These are phyloP conservation scores for Lagenaria siceraria DNA, from an alignment of 306 rosid genomes.

Conservation along the genomic window DNA sequence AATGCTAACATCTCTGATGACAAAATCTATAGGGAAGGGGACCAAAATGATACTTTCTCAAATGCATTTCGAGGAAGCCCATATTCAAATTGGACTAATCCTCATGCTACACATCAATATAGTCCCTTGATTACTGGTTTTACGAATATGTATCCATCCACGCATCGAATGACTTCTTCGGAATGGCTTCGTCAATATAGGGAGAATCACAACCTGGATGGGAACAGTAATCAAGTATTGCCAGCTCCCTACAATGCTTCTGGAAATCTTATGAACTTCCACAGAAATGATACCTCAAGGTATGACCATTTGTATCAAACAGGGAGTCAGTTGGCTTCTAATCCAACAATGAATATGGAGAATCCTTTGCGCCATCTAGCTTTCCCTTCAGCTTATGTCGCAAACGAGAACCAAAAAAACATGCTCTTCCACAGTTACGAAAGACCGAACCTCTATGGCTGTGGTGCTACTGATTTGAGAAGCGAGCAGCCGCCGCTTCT, in stretches of 20 bases:
- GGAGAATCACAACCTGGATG: constrained; percentile 35
- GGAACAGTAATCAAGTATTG: constrained; percentile 20
- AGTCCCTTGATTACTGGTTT: constrained; percentile 30
- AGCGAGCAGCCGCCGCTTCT: constrained; percentile 62
- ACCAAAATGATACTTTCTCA: constrained; percentile 10
- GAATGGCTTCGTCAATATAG: constrained; percentile 96
- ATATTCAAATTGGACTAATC: constrained; percentile 40
- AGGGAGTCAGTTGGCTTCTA: constrained; percentile 27
- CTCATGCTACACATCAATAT: constrained; percentile 27
- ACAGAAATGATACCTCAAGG: constrained; percentile 19
- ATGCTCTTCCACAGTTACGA: constrained; percentile 39
- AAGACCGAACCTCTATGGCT: constrained; percentile 43
- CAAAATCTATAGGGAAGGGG: constrained; percentile 10
- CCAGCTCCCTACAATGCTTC: constrained; percentile 28
- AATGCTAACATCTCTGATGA: constrained; percentile 21
- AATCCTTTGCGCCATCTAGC: constrained; percentile 31
- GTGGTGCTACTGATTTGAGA: constrained; percentile 47
- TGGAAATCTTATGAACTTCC: constrained; percentile 12
- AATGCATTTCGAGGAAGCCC: constrained; percentile 17
- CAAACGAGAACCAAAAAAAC: constrained; percentile 30
- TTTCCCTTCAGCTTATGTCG: constrained; percentile 24
- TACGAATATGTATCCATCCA: constrained; percentile 22
- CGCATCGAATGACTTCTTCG: constrained; percentile 68
- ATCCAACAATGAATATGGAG: constrained; percentile 31
- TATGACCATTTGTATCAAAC: constrained; percentile 35